phyloP scores from a whole-genome alignment of 2,329 filamentous ascomycete species.

The Proliferodiscus dingleyae region DNA sequence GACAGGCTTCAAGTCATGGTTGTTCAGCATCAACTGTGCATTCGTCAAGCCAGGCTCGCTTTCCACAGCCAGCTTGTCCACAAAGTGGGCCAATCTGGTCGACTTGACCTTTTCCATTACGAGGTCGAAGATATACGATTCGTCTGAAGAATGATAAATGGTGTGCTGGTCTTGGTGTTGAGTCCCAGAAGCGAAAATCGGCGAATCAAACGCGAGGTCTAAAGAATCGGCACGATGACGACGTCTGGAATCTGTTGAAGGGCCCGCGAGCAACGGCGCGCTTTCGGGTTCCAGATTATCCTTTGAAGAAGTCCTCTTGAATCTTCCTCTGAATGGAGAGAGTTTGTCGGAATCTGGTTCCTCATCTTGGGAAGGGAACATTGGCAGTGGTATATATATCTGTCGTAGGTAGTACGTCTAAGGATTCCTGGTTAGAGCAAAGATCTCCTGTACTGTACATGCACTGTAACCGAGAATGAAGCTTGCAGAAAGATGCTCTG shows the following conservation, averaged over 20 bases:
- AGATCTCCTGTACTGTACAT: not conserved
- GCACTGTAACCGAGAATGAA: not conserved
- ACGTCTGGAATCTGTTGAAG: conserved; percentile 3
- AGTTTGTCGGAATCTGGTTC: not conserved
- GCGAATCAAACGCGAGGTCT: conserved; percentile 6
- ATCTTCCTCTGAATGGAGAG: not conserved
- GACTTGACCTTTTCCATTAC: conserved; percentile 34
- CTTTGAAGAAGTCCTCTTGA: not conserved
- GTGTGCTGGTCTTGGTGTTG: not conserved
- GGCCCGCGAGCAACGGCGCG: not conserved
- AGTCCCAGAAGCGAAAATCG: too few species aligned
- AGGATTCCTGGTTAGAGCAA: not conserved
- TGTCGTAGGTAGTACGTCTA: not conserved
- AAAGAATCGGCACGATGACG: conserved; percentile 9
- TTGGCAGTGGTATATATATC: not conserved
- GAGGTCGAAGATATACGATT: conserved; percentile 36
- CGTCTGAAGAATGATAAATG: conserved; percentile 22
- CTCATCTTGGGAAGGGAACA: not conserved
- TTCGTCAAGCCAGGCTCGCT: conserved; percentile 71
- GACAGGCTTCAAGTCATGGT: conserved; percentile 75
- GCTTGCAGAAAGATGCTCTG: not conserved
- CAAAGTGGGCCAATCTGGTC: conserved; percentile 25
- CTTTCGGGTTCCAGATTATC: not conserved
- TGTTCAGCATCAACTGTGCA: conserved; percentile 80
- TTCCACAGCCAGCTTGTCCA: conserved; percentile 64